Evolutionary conservation across 2,329 filamentous ascomycete genomes (phyloP), one percentile per base, ranked within the genome.

Genomic region (Pestalotiopsis sp.): DNA sequence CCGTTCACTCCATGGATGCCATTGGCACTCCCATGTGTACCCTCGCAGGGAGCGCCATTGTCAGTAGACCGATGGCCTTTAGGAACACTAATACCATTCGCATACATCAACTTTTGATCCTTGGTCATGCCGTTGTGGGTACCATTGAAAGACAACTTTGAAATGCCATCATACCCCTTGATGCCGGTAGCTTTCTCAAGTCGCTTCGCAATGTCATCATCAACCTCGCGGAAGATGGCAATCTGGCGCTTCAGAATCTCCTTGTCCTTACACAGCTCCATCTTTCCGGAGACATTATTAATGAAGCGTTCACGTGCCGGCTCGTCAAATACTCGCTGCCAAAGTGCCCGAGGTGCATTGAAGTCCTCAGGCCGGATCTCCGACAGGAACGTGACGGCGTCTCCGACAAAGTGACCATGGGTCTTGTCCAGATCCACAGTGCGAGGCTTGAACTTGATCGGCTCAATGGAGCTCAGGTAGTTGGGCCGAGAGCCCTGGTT

Each of bases 221-320:
- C 86, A 0, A 91, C 89, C 75, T 91, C 88, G 1, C 89, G 82
- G 83, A 91, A 91, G 75, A 91, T 91, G 66, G 83, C 85, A 69
- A 91, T 90, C 78, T 91, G 87, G 17, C 89, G 81, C 83, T 89
- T 90, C 77, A 91, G 81, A 3, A 90, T 86, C 76, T 91, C 89
- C 71, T 89, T 80, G 58, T 89, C 81, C 63, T 80, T 81, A 76
- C 88, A 91, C 2, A 84, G 83, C 36, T 78, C 80, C 87, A 91
- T 91, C 78, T 91, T 89, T 2, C 87, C 87, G 0, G 86, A 83
- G 4, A 90, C 84, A 68, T 90, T 91, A 52, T 80, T 82, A 76
- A 91, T 82, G 78, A 90, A 89, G 0, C 89, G 83, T 74, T 88
- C 83, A 66, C 83, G 83, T 0, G 88, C 88, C 12, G 80, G 82